Evolutionary conservation across 2,329 filamentous ascomycete species (phyloP).

Genomic region (Hymenoscyphus linearis): DNA sequence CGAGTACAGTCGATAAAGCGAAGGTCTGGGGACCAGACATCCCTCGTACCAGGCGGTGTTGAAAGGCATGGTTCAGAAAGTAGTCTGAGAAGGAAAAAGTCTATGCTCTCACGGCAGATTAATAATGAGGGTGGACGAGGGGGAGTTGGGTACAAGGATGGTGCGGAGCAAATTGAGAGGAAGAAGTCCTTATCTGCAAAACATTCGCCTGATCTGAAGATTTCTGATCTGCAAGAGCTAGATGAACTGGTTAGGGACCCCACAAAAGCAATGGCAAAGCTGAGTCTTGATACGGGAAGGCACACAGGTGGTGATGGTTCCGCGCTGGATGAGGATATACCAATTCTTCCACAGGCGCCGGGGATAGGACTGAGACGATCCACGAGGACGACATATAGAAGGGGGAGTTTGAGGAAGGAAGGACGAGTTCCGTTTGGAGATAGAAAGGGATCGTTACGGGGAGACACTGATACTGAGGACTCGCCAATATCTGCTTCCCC

Average conservation of each 20-base stretch:
- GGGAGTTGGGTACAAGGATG: conserved; percentile 69
- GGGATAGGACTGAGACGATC: conserved; percentile 81
- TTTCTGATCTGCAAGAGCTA: conserved; percentile 56
- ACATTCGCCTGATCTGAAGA: conserved; percentile 54
- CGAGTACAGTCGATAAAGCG: conserved; percentile 85
- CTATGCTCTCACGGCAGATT: conserved; percentile 90
- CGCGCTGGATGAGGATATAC: conserved; percentile 67
- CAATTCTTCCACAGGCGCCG: conserved; percentile 73
- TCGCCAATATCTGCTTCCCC: conserved; percentile 43
- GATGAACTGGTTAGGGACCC: conserved; percentile 82
- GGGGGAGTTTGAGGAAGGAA: conserved; percentile 76
- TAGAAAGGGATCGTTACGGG: conserved; percentile 54
- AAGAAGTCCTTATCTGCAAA: conserved; percentile 56
- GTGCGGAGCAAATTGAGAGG: conserved; percentile 71
- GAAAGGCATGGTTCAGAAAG: conserved; percentile 50
- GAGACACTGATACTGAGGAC: conserved; percentile 55
- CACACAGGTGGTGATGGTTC: conserved; percentile 33
- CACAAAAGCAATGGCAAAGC: conserved; percentile 61
- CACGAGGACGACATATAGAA: conserved; percentile 85
- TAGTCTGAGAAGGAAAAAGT: conserved; percentile 79
- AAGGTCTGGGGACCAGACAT: conserved; percentile 69
- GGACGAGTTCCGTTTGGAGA: conserved; percentile 72
- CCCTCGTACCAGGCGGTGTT: conserved; percentile 49
- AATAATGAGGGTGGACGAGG: conserved; percentile 60
- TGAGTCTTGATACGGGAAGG: conserved; percentile 41